Percentiles rank a stretch among this genome's conserved stretches.
Conservation (phyloP, 345 rosid genomes). For the Lumnitzera racemosa region DNA sequence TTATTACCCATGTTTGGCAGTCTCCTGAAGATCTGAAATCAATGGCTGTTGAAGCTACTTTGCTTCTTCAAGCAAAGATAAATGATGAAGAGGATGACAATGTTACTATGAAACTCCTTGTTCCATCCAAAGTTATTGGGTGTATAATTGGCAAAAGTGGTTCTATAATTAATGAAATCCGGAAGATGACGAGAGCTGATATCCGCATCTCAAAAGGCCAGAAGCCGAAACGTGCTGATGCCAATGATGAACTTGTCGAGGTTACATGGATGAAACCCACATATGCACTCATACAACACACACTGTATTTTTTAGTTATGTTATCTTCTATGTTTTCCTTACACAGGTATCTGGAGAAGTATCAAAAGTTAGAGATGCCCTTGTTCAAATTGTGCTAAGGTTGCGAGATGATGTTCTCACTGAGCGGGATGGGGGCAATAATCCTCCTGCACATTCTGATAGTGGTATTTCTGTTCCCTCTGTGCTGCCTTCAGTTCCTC, state of each 20-base stretch:
- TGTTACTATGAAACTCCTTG: slow-evolving; percentile 59
- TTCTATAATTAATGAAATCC: slow-evolving; percentile 79
- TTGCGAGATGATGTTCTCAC: slow-evolving; percentile 82
- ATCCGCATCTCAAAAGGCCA: slow-evolving; percentile 70
- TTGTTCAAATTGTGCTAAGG: slow-evolving; percentile 79
- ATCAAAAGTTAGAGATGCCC: slow-evolving; percentile 74
- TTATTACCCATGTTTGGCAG: slow-evolving; percentile 22
- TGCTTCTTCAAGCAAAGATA: slow-evolving; percentile 81
- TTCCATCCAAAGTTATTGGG: slow-evolving; percentile 86
- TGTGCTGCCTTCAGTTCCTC: slow-evolving; percentile 58
- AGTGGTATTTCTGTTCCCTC: slow-evolving; percentile 48
- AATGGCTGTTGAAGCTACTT: slow-evolving; percentile 87
- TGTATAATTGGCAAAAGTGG: slow-evolving; percentile 94
- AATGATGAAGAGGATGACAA: slow-evolving; percentile 67
- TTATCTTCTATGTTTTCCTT: slow-evolving; percentile 7
- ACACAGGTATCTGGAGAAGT: slow-evolving; percentile 69
- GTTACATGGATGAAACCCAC: slow-evolving; percentile 16
- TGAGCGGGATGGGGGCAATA: slow-evolving; percentile 51
- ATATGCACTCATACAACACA: neutral
- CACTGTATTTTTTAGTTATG: neutral
- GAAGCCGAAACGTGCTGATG: slow-evolving; percentile 64
- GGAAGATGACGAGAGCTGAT: slow-evolving; percentile 80
- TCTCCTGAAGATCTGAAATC: slow-evolving; percentile 89
- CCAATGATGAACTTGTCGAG: slow-evolving; percentile 81
- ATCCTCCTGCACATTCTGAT: slow-evolving; percentile 48